These are phyloP conservation scores for Ophiostoma ulmi DNA, from an alignment of 2,329 filamentous ascomycete genomes.

Conservation along the genomic window DNA sequence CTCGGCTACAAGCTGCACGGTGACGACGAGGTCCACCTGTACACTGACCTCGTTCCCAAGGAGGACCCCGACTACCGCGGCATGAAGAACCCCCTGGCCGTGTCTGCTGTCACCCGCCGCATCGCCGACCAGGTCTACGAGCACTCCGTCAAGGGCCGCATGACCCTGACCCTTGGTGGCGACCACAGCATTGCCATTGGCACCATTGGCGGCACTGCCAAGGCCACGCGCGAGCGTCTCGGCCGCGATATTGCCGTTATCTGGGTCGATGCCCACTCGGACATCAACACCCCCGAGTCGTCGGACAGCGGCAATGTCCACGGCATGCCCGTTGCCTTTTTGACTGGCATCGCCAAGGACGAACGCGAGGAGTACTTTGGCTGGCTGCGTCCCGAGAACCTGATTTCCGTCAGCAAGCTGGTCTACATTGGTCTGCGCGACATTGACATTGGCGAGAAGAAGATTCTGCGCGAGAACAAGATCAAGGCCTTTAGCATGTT, in stretches of 20 bases:
- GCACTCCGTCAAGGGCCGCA: constrained; percentile 74
- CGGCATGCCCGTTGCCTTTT: constrained; percentile 93
- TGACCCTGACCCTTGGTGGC: constrained; percentile 88
- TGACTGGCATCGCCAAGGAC: constrained; percentile 77
- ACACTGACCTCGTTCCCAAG: constrained; percentile 66
- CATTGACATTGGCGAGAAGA: constrained; percentile 91
- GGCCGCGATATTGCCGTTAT: constrained; percentile 80
- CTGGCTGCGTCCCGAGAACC: constrained; percentile 73
- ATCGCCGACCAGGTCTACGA: constrained; percentile 82
- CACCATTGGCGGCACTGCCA: constrained; percentile 80
- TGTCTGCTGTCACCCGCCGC: constrained; percentile 75
- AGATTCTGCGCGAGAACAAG: constrained; percentile 76
- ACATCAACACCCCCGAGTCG: constrained; percentile 94
- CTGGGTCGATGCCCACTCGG: constrained; percentile 97
- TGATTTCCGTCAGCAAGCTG: constrained; percentile 70
- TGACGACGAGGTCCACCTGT: constrained; percentile 76
- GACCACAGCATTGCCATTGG: constrained; percentile 97
- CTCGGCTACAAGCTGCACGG: constrained; percentile 84
- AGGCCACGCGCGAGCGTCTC: constrained; percentile 77
- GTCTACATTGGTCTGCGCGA: constrained; percentile 96
- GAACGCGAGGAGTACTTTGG: constrained; percentile 77
- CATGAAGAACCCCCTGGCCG: constrained; percentile 91
- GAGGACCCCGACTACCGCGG: constrained; percentile 73
- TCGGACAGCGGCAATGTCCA: constrained; percentile 91
- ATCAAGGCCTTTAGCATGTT: constrained; percentile 99